Conservation (phyloP, 306 rosid genomes). For the Phaseolus lunatus region DNA sequence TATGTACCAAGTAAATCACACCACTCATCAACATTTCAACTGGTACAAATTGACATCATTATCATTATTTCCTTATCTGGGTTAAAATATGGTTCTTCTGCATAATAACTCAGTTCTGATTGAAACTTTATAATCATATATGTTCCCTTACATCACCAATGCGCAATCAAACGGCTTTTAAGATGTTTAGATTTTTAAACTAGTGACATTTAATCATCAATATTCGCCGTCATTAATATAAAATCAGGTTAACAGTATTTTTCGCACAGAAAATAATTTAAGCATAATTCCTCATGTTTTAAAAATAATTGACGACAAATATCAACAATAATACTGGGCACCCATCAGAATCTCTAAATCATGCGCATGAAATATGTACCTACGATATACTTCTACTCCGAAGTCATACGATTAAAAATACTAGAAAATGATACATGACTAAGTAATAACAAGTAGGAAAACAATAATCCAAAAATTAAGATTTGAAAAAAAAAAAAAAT, state of each 20-base stretch:
- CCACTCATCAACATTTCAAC: neutral
- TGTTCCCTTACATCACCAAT: too few species aligned
- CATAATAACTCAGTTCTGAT: neutral
- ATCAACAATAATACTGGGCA: neutral
- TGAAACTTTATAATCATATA: neutral
- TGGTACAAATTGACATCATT: too few species aligned
- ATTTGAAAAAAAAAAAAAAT: too few species aligned
- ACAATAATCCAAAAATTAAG: neutral
- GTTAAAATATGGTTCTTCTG: neutral
- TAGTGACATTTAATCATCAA: neutral
- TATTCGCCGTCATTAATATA: neutral
- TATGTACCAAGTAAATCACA: neutral
- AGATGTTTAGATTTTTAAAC: neutral
- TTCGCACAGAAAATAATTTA: neutral
- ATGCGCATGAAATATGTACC: neutral
- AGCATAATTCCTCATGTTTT: neutral
- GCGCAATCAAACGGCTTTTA: neutral
- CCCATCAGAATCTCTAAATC: neutral
- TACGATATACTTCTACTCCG: too few species aligned
- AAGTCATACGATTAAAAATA: neutral
- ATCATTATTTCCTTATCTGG: too few species aligned
- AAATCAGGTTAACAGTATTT: neutral
- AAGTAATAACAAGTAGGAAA: neutral
- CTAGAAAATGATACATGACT: neutral
- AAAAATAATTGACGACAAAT: neutral